Evolutionary conservation across 2,329 filamentous ascomycete species (phyloP).

Genomic region (Cercospora sojina): DNA sequence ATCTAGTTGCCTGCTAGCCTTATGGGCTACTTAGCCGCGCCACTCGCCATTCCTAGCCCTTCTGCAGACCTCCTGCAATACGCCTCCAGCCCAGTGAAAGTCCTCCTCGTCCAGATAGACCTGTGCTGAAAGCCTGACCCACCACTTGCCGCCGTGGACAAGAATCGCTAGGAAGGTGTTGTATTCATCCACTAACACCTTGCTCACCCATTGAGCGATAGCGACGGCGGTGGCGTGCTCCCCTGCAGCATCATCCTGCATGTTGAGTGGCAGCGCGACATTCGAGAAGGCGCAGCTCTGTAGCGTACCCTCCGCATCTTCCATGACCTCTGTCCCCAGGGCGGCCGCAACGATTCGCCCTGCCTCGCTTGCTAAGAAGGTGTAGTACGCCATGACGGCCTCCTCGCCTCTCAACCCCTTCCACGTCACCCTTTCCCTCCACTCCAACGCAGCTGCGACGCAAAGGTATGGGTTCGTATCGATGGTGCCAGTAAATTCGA

Average conservation of each 20-base stretch:
- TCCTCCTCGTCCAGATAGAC: constrained; percentile 79
- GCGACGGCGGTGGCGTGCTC: constrained; percentile 37
- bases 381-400: constrained; percentile 63
- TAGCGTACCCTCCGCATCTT: constrained; percentile 63
- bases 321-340: constrained; percentile 69
- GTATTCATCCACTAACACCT: constrained; percentile 54
- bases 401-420: constrained; percentile 63
- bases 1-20: neutral
- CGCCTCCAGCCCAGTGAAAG: constrained; percentile 67
- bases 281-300: constrained; percentile 70
- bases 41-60: constrained; percentile 51
- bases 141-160: constrained; percentile 61
- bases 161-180: constrained; percentile 70
- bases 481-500: constrained; percentile 65
- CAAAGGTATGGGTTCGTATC: constrained; percentile 71
- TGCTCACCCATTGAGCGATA: constrained; percentile 44
- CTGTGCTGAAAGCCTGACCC: constrained; percentile 74
- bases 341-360: constrained; percentile 57
- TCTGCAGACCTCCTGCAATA: constrained; percentile 58
- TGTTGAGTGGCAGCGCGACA: constrained; percentile 66
- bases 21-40: neutral
- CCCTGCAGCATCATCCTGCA: constrained; percentile 37
- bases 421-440: constrained; percentile 51
- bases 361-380: constrained; percentile 62
- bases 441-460: constrained; percentile 67